Conservation (phyloP, 345 rosid species). For the Punica granatum region DNA sequence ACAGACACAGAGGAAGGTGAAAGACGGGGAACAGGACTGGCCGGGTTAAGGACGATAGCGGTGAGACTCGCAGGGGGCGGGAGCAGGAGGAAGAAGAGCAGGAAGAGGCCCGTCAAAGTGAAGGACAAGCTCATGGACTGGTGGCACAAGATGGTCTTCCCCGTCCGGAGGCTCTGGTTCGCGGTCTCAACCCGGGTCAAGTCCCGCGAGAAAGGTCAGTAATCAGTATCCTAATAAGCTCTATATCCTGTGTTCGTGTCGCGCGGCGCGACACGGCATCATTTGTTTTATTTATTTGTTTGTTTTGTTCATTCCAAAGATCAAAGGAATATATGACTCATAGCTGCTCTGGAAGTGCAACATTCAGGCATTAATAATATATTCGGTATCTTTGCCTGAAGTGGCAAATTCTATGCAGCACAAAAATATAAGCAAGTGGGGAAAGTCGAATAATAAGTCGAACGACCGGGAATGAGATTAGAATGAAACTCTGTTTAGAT, state of each 20-base stretch:
- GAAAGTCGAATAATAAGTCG: background rate
- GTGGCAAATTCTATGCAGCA: background rate
- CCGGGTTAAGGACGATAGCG: conserved; percentile 27
- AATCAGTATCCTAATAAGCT: too few species aligned
- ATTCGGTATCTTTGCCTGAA: background rate
- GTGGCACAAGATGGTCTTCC: conserved; percentile 52
- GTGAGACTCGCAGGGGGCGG: conserved; percentile 18
- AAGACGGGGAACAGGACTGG: too few species aligned
- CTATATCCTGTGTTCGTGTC: too few species aligned
- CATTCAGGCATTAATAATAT: background rate
- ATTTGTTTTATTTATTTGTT: too few species aligned
- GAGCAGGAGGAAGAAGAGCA: conserved; percentile 1
- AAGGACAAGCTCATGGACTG: conserved; percentile 32
- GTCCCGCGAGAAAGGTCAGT: conserved; percentile 37
- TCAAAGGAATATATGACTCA: too few species aligned
- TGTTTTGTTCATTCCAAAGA: background rate
- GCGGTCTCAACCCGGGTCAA: conserved; percentile 44
- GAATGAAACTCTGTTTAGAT: background rate
- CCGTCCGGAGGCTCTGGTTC: conserved; percentile 39
- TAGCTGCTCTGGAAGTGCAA: background rate
- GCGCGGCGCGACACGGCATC: too few species aligned
- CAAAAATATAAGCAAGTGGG: background rate
- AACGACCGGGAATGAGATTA: background rate
- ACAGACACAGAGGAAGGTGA: too few species aligned
- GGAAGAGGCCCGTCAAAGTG: conserved; percentile 6